Base-by-base conservation (phyloP, 257 asterid genomes). In the Knoxia roxburghii region DNA sequence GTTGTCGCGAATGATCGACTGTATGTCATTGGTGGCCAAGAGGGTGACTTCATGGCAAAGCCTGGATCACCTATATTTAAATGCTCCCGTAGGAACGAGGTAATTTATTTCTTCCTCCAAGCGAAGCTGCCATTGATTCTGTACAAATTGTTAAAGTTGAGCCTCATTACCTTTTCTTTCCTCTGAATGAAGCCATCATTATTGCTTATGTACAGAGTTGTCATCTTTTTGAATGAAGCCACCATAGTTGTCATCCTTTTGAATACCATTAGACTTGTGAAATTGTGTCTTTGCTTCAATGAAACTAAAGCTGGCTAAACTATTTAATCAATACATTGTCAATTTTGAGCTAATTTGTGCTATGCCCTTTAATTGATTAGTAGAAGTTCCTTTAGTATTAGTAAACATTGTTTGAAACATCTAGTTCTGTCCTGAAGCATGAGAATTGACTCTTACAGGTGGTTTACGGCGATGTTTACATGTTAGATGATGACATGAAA, bases 31-130 rank as follows among this genome's bases (percentile, higher is more conserved):
- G 96, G 95, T 63, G 98, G 98, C 64, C 96, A 87, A 81, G 98
- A 91, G 79, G 98, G 98, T 55, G 96, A 89, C 81, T 87, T 89
- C 82, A 85, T 89, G 95, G 96, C 98, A 26, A 89, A 91, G 80
- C 95, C 96, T 52, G 98, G 96, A 76, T 85, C 96, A 45, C 98
- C 98, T 53, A 85, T 89, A 70, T 87, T 89, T 73, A 89, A 91
- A 80, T 89, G 96, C 84, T 89, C 98, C 43, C 95, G 96, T 29
- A 72, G 98, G 68, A 82, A 81, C 52, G 98, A 91, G 96, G 98
- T 91, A 80, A 61, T 68, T 32, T 58, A 13, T 48, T 61, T 45
- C 35, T 43, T n/a, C 35, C 55, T 39, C 33, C n/a, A 17, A 21
- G 1, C 20, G 30, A 43, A 26, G 49, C 41, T 32, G 43, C 21